A percentile compares a stretch with the other conserved stretches of the same genome.
Conservation (phyloP, 1,284 basidiomycete species). For the Ustilago tritici region DNA sequence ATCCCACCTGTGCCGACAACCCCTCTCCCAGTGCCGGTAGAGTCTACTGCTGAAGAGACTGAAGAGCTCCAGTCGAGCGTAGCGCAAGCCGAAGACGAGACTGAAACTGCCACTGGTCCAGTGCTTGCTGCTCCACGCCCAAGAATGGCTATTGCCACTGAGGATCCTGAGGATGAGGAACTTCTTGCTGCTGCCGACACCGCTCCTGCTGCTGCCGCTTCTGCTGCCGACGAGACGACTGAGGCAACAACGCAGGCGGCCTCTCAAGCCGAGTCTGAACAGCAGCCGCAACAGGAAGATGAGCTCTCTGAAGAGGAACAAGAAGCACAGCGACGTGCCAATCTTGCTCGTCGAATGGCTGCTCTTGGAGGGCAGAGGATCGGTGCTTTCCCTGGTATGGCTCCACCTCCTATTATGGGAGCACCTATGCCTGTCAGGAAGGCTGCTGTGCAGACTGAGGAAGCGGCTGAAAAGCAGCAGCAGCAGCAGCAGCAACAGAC, state of each 20-base stretch:
- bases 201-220: slow-evolving; percentile 14
- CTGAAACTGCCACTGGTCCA: slow-evolving; percentile 16
- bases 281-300: slow-evolving; percentile 16
- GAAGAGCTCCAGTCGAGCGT: slow-evolving; percentile 1
- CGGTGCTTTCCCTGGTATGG: slow-evolving; percentile 75
- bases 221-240: not conserved
- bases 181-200: slow-evolving; percentile 41
- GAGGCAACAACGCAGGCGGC: not conserved
- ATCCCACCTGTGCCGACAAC: slow-evolving; percentile 37
- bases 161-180: slow-evolving; percentile 57
- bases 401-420: slow-evolving; percentile 69
- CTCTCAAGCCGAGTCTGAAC: slow-evolving; percentile 19
- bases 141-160: slow-evolving; percentile 49
- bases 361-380: slow-evolving; percentile 64
- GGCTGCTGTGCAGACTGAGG: slow-evolving; percentile 55
- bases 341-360: slow-evolving; percentile 65
- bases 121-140: slow-evolving; percentile 56
- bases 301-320: slow-evolving; percentile 60
- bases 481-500: slow-evolving; percentile 16
- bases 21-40: slow-evolving; percentile 12
- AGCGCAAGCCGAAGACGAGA: slow-evolving; percentile 9
- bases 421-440: slow-evolving; percentile 72
- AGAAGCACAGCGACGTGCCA: slow-evolving; percentile 58
- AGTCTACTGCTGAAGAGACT: slow-evolving; percentile 17
- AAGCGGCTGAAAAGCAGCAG: slow-evolving; percentile 50